phyloP scores from a whole-genome alignment of 179 eudicot species.

The Dionaea muscipula region DNA sequence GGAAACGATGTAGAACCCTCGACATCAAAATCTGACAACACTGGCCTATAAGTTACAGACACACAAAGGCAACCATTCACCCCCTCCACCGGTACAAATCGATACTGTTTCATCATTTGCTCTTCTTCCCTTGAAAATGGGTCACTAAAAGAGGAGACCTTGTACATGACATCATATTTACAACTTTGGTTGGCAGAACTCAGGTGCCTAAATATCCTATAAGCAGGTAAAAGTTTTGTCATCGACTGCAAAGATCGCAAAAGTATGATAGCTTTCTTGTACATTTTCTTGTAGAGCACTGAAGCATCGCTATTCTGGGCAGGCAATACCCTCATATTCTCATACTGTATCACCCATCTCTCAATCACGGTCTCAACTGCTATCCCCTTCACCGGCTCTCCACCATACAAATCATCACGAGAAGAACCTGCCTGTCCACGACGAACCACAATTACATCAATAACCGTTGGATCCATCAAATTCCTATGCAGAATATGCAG shows the following conservation, averaged over 20 bases:
- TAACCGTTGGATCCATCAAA: constrained; percentile 82
- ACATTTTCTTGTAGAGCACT: constrained; percentile 55
- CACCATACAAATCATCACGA: constrained; percentile 10
- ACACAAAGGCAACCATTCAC: constrained; percentile 69
- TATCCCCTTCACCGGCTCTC: constrained; percentile 29
- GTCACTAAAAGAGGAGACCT: constrained; percentile 60
- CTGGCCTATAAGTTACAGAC: constrained; percentile 64
- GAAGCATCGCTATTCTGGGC: constrained; percentile 38
- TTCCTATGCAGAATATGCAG: constrained; percentile 68
- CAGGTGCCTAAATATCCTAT: constrained; percentile 51
- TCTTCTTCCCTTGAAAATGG: constrained; percentile 77
- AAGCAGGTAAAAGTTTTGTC: constrained; percentile 89
- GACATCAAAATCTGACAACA: constrained; percentile 52
- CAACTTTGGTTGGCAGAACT: constrained; percentile 34
- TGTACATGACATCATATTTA: constrained; percentile 60
- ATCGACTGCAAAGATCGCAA: constrained; percentile 64
- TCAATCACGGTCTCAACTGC: constrained; percentile 67
- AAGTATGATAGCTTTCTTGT: constrained; percentile 78
- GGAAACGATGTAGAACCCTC: constrained; percentile 61
- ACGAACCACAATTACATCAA: constrained; percentile 64
- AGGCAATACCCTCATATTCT: constrained; percentile 29
- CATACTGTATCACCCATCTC: constrained; percentile 90
- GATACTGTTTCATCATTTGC: constrained; percentile 49
- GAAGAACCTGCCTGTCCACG: constrained; percentile 25
- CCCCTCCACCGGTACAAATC: constrained; percentile 57